Conservation (phyloP, 2,329 filamentous ascomycete species). For the Zasmidium citrigriseum region DNA sequence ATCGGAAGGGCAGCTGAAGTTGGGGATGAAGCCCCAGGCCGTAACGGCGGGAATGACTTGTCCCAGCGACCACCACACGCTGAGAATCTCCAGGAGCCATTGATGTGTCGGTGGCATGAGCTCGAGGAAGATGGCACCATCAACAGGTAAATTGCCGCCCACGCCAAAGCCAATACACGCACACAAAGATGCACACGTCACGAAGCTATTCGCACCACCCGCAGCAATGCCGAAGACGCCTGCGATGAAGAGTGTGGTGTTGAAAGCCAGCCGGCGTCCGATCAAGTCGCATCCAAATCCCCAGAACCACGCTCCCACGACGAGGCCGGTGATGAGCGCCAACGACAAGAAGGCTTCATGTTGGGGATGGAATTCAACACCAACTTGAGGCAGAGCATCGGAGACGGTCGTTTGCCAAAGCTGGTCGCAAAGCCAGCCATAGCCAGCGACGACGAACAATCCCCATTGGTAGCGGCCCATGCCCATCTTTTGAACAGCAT, state of each 20-base stretch:
- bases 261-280: slow-evolving; percentile 58
- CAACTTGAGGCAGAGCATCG: slow-evolving; percentile 62
- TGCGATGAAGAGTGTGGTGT: slow-evolving; percentile 56
- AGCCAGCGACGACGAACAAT: slow-evolving; percentile 53
- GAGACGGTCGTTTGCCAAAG: slow-evolving; percentile 50
- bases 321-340: slow-evolving; percentile 56
- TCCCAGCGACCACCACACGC: slow-evolving; percentile 57
- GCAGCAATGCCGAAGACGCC: slow-evolving; percentile 56
- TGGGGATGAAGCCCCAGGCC: slow-evolving; percentile 56
- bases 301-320: slow-evolving; percentile 57
- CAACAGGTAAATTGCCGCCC: slow-evolving; percentile 56
- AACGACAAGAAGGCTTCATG: slow-evolving; percentile 57
- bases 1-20: slow-evolving; percentile 45
- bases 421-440: slow-evolving; percentile 57
- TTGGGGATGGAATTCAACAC: slow-evolving; percentile 54
- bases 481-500: slow-evolving; percentile 59
- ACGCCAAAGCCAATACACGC: slow-evolving; percentile 55
- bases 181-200: slow-evolving; percentile 39
- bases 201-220: slow-evolving; percentile 51
- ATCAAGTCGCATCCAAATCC: slow-evolving; percentile 49
- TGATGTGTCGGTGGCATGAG: slow-evolving; percentile 54
- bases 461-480: slow-evolving; percentile 57
- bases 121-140: slow-evolving; percentile 57
- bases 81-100: slow-evolving; percentile 54
- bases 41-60: slow-evolving; percentile 54